A percentile compares a stretch with the other conserved stretches of the same genome.
phyloP scores from a whole-genome alignment of 768 basidiomycete species.

The Zangia roseola region DNA sequence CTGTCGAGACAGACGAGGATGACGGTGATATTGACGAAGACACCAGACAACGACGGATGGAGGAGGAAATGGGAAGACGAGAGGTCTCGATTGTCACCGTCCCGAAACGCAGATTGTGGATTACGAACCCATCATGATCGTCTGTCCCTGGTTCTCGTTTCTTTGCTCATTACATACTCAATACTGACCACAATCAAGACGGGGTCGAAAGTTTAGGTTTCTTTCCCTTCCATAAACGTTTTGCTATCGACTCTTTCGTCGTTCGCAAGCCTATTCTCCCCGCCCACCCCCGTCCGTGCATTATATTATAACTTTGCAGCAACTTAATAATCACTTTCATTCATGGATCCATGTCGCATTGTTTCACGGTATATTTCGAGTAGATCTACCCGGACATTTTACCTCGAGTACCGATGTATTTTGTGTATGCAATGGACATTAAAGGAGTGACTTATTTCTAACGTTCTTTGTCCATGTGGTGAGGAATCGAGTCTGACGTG shows the following conservation, averaged over 20 bases:
- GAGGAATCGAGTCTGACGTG: neutral
- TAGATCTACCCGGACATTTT: slow-evolving; percentile 36
- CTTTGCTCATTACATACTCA: slow-evolving; percentile 12
- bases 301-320: slow-evolving; percentile 28
- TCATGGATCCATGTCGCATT: slow-evolving; percentile 33
- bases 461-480: slow-evolving; percentile 1
- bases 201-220: slow-evolving; percentile 4
- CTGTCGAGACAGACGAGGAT: slow-evolving; percentile 54
- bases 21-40: slow-evolving; percentile 78
- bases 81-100: slow-evolving; percentile 81
- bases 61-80: slow-evolving; percentile 78
- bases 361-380: slow-evolving; percentile 35
- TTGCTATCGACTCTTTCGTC: slow-evolving; percentile 14
- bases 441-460: slow-evolving; percentile 38
- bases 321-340: slow-evolving; percentile 27
- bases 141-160: neutral
- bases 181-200: slow-evolving; percentile 24
- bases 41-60: slow-evolving; percentile 68
- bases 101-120: slow-evolving; percentile 71
- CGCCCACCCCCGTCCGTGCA: slow-evolving; percentile 8
- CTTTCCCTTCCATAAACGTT: slow-evolving; percentile 7
- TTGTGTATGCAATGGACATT: slow-evolving; percentile 34
- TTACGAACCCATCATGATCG: slow-evolving; percentile 61
- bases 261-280: slow-evolving; percentile 9
- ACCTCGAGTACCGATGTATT: slow-evolving; percentile 36